These are phyloP conservation scores for Lentinula boryana DNA, from an alignment of 768 basidiomycete species.

Conservation along the genomic window DNA sequence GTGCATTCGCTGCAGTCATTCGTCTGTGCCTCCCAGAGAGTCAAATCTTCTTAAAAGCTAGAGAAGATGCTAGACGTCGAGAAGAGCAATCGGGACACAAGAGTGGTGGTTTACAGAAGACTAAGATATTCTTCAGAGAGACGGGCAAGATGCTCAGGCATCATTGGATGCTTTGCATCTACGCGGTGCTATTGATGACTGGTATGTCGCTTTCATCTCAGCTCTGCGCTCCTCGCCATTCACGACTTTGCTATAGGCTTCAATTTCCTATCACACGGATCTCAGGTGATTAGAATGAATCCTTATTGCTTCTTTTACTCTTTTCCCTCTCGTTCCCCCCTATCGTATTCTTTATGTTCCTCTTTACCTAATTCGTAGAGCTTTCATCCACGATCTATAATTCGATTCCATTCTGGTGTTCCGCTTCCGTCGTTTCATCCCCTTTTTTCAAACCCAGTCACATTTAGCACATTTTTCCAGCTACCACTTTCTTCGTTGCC, in stretches of 20 bases:
- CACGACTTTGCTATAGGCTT: slow-evolving; percentile 38
- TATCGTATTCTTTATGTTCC: not conserved
- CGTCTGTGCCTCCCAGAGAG: slow-evolving; percentile 77
- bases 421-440: not conserved
- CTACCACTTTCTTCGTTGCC: no score
- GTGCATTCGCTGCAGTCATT: slow-evolving; percentile 59
- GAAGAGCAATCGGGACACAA: slow-evolving; percentile 37
- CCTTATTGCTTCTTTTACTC: not conserved
- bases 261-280: slow-evolving; percentile 78
- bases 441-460: not conserved
- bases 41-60: slow-evolving; percentile 62
- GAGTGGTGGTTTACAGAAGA: slow-evolving; percentile 38
- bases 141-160: slow-evolving; percentile 68
- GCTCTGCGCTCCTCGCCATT: not conserved
- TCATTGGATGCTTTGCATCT: slow-evolving; percentile 82
- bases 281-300: slow-evolving; percentile 31
- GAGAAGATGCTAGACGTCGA: slow-evolving; percentile 47
- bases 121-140: slow-evolving; percentile 68
- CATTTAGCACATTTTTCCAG: no score
- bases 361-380: not conserved
- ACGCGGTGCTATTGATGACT: slow-evolving; percentile 79
- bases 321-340: not conserved
- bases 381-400: not conserved
- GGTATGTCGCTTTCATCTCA: slow-evolving; percentile 20
- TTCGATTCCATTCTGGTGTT: not conserved